phyloP scores from a whole-genome alignment of 2,329 filamentous ascomycete species.

The Diaporthe amygdali region DNA sequence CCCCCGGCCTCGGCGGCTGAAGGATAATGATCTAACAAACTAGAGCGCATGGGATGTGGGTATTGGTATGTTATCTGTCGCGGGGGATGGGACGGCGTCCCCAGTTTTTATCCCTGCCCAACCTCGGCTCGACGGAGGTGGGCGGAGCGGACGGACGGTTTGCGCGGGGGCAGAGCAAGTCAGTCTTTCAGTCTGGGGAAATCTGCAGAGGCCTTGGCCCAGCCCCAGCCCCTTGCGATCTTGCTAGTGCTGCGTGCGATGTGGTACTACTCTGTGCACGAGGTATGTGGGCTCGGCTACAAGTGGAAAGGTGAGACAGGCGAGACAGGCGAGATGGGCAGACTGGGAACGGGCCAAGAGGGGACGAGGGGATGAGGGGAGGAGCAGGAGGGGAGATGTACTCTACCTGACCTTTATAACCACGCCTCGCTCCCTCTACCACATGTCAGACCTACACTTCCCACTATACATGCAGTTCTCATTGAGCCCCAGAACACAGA shows the following conservation, averaged over 20 bases:
- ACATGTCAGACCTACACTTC: background rate
- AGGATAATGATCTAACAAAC: background rate
- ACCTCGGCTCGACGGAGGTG: constrained; percentile 24
- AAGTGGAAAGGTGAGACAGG: background rate
- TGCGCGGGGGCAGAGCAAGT: background rate
- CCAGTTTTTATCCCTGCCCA: constrained; percentile 5
- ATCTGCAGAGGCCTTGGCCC: background rate
- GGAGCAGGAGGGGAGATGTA: too few relatives aligned
- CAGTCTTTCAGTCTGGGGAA: constrained; percentile 6
- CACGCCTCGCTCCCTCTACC: background rate
- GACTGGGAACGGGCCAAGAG: background rate
- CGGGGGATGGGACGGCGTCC: background rate
- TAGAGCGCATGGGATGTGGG: background rate
- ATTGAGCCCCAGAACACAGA: background rate
- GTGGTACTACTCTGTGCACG: background rate
- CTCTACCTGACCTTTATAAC: background rate
- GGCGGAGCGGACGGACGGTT: background rate
- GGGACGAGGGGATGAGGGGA: background rate
- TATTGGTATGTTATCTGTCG: too few relatives aligned
- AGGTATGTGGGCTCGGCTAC: background rate
- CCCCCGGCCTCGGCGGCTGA: background rate
- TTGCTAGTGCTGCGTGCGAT: background rate
- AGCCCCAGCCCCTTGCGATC: background rate
- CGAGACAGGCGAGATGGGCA: too few relatives aligned
- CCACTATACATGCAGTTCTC: background rate